Evolutionary conservation across 495 filamentous ascomycete genomes (phyloP).

Genomic region (Staphylotrichum longicolle): DNA sequence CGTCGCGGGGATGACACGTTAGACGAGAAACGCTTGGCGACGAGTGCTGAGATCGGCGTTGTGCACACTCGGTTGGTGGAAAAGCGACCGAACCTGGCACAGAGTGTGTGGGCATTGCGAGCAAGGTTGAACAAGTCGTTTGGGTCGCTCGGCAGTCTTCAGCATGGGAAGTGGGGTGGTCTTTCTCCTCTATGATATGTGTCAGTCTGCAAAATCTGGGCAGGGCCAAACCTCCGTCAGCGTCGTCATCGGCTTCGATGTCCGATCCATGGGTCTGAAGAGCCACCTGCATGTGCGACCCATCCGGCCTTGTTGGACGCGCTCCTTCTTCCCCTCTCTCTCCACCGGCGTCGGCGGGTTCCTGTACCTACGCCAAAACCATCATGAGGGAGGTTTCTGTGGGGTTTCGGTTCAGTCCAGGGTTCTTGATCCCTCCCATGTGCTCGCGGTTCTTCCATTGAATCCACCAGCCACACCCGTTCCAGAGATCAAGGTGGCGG

Average conservation of each 20-base stretch:
- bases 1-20: too few species aligned
- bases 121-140: too few species aligned
- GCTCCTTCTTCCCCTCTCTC: not conserved
- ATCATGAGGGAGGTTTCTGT: not conserved
- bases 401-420: not conserved
- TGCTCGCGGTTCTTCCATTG: not conserved
- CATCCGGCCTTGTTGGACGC: too few species aligned
- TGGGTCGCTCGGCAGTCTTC: not conserved
- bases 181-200: too few species aligned
- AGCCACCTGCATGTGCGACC: not conserved
- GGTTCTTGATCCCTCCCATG: constrained; percentile 10
- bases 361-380: not conserved
- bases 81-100: too few species aligned
- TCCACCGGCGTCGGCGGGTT: constrained; percentile 3
- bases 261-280: not conserved
- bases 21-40: too few species aligned
- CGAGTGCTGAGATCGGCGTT: too few species aligned
- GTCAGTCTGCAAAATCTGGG: too few species aligned
- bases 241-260: not conserved
- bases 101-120: too few species aligned
- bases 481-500: not conserved
- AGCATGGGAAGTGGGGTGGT: too few species aligned
- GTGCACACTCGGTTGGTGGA: too few species aligned
- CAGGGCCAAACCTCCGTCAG: not conserved
- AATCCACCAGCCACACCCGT: not conserved